Percentiles rank a stretch among this genome's conserved stretches.
These are phyloP conservation scores for Nicotiana rustica DNA, from an alignment of 305 asterid species.

Conservation along the genomic window DNA sequence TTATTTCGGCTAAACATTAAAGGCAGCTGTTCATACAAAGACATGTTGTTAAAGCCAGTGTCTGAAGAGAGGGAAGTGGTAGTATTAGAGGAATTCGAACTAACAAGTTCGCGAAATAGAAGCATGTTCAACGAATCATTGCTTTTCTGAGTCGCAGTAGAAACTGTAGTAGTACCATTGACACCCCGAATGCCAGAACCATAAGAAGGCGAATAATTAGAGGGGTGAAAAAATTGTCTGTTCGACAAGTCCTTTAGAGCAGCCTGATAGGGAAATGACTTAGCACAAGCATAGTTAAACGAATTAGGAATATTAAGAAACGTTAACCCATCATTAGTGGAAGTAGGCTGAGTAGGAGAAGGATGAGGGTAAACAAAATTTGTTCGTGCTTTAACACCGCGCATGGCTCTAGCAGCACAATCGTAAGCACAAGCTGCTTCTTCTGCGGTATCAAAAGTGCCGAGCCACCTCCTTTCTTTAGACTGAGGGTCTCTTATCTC, in stretches of 20 bases:
- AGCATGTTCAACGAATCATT: conserved; percentile 54
- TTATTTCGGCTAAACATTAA: neutral
- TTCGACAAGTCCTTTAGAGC: conserved; percentile 27
- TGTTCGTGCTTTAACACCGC: conserved; percentile 84
- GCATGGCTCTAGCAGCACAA: conserved; percentile 94
- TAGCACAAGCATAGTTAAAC: conserved; percentile 35
- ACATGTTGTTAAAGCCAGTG: neutral
- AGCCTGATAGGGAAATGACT: conserved; percentile 41
- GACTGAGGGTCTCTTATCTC: conserved; percentile 89
- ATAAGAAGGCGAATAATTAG: conserved; percentile 50
- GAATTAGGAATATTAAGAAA: conserved; percentile 44
- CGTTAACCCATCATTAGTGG: neutral
- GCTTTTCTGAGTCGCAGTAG: neutral
- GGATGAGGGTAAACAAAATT: conserved; percentile 75
- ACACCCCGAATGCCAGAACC: conserved; percentile 29
- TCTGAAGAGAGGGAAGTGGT: neutral
- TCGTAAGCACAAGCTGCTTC: conserved; percentile 97
- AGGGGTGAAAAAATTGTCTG: conserved; percentile 18
- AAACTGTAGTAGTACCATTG: neutral
- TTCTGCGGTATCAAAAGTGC: conserved; percentile 96
- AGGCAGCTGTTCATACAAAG: conserved; percentile 44
- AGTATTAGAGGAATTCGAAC: conserved; percentile 32
- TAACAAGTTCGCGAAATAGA: conserved; percentile 50
- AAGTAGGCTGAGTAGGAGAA: conserved; percentile 32
- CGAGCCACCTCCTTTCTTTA: conserved; percentile 90